A percentile compares a stretch with the other conserved stretches of the same genome.
Evolutionary conservation across 257 asterid species (phyloP).

Genomic region (Paraleonurus japonicus): DNA sequence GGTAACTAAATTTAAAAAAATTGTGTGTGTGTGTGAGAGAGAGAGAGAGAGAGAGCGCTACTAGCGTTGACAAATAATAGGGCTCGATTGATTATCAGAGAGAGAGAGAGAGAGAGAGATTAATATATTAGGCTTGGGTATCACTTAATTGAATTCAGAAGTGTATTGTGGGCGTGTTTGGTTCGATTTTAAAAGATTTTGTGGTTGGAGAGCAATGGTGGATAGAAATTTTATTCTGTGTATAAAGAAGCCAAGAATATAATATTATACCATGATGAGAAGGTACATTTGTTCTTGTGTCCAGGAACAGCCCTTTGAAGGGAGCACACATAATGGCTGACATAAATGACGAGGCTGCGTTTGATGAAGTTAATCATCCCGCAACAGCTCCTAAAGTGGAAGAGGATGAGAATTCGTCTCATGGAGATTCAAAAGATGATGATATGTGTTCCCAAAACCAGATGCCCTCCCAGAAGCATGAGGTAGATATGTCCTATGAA

Average conservation of each 20-base stretch:
- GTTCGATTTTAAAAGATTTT: neutral
- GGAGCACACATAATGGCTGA: constrained; percentile 33
- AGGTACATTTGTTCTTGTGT: neutral
- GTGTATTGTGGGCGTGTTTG: neutral
- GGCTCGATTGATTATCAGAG: neutral
- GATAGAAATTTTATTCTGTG: neutral
- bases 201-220: neutral
- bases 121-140: too few relatives aligned
- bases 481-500: constrained; percentile 31
- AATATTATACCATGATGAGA: neutral
- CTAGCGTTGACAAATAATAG: neutral
- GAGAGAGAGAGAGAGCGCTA: neutral
- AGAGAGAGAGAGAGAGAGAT: too few relatives aligned
- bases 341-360: constrained; percentile 25
- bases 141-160: neutral
- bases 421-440: constrained; percentile 25
- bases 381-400: constrained; percentile 31
- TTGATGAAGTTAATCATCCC: constrained; percentile 24
- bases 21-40: neutral
- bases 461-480: constrained; percentile 33
- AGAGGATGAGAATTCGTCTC: constrained; percentile 27
- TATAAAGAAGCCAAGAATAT: neutral
- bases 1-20: neutral
- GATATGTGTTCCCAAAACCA: constrained; percentile 23
- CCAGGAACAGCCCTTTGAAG: neutral